phyloP scores from a whole-genome alignment of 2,329 filamentous ascomycete species.

The Mycosphaerella arachidis region DNA sequence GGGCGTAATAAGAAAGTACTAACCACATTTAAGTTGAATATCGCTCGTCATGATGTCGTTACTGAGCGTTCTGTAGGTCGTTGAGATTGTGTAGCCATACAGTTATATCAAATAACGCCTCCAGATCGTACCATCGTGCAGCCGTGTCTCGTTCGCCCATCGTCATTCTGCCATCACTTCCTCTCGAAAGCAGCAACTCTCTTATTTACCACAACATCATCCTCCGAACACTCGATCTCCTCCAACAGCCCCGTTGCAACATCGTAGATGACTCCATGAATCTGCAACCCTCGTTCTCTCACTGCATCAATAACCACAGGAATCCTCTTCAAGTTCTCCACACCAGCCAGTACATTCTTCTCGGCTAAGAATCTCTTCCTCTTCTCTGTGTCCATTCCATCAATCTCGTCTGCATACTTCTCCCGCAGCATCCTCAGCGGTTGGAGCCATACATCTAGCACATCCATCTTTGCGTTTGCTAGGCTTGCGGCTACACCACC shows the following conservation, averaged over 20 bases:
- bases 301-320: slow-evolving; percentile 66
- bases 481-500: slow-evolving; percentile 55
- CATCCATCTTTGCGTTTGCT: slow-evolving; percentile 54
- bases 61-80: neutral
- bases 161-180: slow-evolving; percentile 8
- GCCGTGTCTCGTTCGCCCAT: neutral
- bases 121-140: neutral
- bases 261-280: slow-evolving; percentile 77
- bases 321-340: slow-evolving; percentile 66
- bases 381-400: slow-evolving; percentile 37
- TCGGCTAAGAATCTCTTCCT: slow-evolving; percentile 63
- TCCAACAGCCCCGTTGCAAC: slow-evolving; percentile 53
- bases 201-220: slow-evolving; percentile 25
- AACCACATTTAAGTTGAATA: no score
- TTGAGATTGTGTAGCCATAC: neutral
- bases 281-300: slow-evolving; percentile 62
- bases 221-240: slow-evolving; percentile 43
- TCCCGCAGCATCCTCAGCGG: slow-evolving; percentile 53
- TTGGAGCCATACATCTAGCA: slow-evolving; percentile 58
- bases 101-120: neutral
- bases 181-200: slow-evolving; percentile 26
- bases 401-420: slow-evolving; percentile 49
- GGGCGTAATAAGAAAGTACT: no score
- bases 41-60: no score
- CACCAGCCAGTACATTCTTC: slow-evolving; percentile 67